phyloP scores from a whole-genome alignment of 331 rosid species.

The Quercus phellos region DNA sequence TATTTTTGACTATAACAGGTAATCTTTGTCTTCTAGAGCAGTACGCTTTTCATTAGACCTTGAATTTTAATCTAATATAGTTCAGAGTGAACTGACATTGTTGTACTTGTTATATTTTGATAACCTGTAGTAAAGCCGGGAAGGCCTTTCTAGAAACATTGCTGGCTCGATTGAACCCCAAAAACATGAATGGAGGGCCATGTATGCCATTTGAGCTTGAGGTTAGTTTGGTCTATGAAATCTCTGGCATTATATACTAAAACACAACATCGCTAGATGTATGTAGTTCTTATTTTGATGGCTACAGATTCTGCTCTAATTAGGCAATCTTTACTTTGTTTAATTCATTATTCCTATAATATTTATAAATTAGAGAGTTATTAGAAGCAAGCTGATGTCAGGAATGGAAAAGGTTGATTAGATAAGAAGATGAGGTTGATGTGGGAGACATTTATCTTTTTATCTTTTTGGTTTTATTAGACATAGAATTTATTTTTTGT shows the following conservation, averaged over 20 bases:
- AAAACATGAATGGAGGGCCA: constrained; percentile 71
- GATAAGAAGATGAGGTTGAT: not conserved
- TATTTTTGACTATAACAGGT: constrained; percentile 82
- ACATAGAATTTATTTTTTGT: too few species aligned
- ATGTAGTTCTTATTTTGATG: not conserved
- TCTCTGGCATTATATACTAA: constrained; percentile 7
- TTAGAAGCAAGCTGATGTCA: too few species aligned
- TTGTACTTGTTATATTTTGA: constrained; percentile 23
- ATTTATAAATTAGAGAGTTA: not conserved
- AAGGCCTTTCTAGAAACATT: constrained; percentile 81
- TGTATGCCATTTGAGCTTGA: constrained; percentile 94
- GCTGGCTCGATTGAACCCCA: constrained; percentile 84
- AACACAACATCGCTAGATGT: constrained; percentile 1
- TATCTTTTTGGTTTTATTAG: not conserved
- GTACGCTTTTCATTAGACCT: not conserved
- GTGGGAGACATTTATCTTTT: not conserved
- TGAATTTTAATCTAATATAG: constrained; percentile 4
- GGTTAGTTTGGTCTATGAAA: constrained; percentile 44
- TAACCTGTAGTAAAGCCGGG: constrained; percentile 70
- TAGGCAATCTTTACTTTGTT: not conserved
- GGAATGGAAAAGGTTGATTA: not conserved
- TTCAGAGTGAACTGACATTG: constrained; percentile 13
- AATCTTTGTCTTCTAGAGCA: constrained; percentile 26
- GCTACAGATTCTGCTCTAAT: not conserved
- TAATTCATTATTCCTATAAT: not conserved